Base-by-base conservation (phyloP, 23 red algal genomes). In the Rhodosorus marinus region DNA sequence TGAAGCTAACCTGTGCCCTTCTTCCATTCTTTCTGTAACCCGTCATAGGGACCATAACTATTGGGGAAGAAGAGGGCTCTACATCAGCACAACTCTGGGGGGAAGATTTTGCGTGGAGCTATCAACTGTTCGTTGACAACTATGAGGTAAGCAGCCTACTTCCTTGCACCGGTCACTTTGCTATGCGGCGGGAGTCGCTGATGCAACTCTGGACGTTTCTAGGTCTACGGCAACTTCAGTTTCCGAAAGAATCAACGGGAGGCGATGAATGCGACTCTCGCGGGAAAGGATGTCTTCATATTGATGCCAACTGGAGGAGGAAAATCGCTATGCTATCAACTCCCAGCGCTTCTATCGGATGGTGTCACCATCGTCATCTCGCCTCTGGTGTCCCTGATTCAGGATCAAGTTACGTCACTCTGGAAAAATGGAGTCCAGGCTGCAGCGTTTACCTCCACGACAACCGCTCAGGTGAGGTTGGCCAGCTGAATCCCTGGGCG, bases 301-400 rank as follows among this genome's bases (percentile, higher is more conserved):
- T 55, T 98, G 20, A 98, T 98, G 90, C 90, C 90, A 23, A 98
- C 90, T 25, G 90, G 90, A 11, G 90, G 90, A 31, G 90, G 90
- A 6, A 98, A 98, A 49, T 98, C 90, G 24, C 73, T 98, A 2
- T 82, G 78, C 38, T 98, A 98, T 36, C 90, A 98, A 41, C 78
- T 98, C 33, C 66, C 90, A 8, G 69, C 90, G 2, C 24, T 84
- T 2, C 41, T 74, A 15, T 46, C 47, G 1, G 35, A 31, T 20
- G 78, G 90, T 4, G 78, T 98, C 28, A 98, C 90, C 5, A 35
- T 98, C 11, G 90, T 98, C 32, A 52, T 98, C 1, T 98, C 90
- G 31, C 90, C 90, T 21, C 67, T 98, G 11, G 70, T 84, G 3
- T 98, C 90, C 33, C 65, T 98, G 21, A 98, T 98, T 43, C 75